Conservation (phyloP, 805 yeast species). For the Starmerella bacillaris region DNA sequence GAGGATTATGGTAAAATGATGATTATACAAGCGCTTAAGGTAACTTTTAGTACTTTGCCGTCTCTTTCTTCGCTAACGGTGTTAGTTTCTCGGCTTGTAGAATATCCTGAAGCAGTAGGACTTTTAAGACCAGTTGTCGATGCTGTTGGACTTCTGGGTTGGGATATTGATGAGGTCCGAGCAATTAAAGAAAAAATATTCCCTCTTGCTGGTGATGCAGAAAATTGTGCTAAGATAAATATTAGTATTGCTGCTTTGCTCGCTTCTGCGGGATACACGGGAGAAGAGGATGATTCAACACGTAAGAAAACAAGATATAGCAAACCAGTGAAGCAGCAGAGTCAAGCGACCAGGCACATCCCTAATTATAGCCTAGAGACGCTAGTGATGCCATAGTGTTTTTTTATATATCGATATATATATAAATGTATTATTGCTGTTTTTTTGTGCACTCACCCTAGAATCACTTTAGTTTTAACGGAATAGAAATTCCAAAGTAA, state of each 20-base stretch:
- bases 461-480: too few species aligned
- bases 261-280: constrained; percentile 1
- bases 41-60: constrained; percentile 12
- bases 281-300: background rate
- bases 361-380: constrained; percentile 23
- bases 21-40: constrained; percentile 19
- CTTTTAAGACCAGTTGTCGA: constrained; percentile 51
- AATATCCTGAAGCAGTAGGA: constrained; percentile 37
- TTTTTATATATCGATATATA: too few species aligned
- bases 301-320: constrained; percentile 3
- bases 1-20: constrained; percentile 43
- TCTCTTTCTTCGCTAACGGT: constrained; percentile 17
- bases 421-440: too few species aligned
- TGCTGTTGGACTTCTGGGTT: constrained; percentile 52
- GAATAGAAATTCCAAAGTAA: too few species aligned
- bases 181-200: constrained; percentile 31
- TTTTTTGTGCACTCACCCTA: too few species aligned
- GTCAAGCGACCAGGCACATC: constrained; percentile 7
- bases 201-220: constrained; percentile 28
- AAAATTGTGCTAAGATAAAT: constrained; percentile 14
- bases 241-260: constrained; percentile 19
- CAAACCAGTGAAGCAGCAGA: constrained; percentile 2
- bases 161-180: constrained; percentile 36
- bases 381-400: constrained; percentile 14
- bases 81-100: constrained; percentile 29